Evolutionary conservation across 345 rosid species (phyloP).

Genomic region (Clausena lansium): DNA sequence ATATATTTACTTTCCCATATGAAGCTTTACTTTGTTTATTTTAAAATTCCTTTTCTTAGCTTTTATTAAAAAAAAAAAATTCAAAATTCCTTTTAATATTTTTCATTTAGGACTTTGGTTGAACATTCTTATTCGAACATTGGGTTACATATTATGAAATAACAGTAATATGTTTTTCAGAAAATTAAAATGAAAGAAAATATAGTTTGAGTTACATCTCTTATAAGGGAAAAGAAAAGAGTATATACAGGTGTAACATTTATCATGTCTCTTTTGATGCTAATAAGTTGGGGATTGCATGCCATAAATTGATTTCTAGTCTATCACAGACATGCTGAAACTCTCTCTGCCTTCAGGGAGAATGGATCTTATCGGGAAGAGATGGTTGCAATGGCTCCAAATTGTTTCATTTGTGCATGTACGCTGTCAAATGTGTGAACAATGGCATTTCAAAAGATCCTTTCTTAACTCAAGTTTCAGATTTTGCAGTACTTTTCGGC

Average conservation of each 20-base stretch:
- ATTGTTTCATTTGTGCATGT: conserved; percentile 65
- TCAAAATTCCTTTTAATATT: too few species aligned
- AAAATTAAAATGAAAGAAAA: neutral
- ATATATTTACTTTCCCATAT: too few species aligned
- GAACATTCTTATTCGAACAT: neutral
- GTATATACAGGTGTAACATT: neutral
- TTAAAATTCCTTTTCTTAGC: too few species aligned
- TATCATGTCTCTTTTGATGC: neutral
- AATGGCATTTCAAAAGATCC: conserved; percentile 78
- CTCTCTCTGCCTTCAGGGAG: conserved; percentile 61
- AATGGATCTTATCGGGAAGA: conserved; percentile 86
- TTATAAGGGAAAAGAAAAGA: neutral
- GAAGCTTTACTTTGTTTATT: neutral
- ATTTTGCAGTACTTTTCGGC: conserved; percentile 91
- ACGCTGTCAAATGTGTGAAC: conserved; percentile 65
- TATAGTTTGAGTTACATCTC: neutral
- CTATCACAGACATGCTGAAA: conserved; percentile 6
- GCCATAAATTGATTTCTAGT: neutral
- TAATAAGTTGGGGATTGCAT: neutral
- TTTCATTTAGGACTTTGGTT: neutral
- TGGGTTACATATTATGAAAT: neutral
- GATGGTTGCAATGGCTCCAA: conserved; percentile 52
- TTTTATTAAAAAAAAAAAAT: too few species aligned
- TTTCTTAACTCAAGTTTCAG: conserved; percentile 80
- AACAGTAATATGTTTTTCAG: neutral